A percentile compares a stretch with the other conserved stretches of the same genome.
These are phyloP conservation scores for Colletotrichum sp. DNA, from an alignment of 2,329 filamentous ascomycete genomes.

Conservation along the genomic window DNA sequence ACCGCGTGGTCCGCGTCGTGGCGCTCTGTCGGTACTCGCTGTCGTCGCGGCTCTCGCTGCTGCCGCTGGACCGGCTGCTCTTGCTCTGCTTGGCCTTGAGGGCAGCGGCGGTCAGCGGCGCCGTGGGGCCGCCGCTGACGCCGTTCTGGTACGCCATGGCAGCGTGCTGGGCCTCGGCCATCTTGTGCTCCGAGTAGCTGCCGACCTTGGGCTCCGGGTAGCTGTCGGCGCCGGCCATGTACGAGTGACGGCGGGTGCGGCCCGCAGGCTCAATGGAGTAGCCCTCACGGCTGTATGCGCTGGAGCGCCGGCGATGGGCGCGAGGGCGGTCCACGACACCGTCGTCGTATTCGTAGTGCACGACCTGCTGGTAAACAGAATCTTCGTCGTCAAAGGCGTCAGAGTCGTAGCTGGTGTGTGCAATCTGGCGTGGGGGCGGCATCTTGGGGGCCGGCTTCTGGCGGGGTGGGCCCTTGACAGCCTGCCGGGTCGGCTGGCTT, in stretches of 20 bases:
- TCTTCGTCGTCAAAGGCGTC: slow-evolving; percentile 40
- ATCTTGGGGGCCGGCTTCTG: neutral
- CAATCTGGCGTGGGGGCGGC: slow-evolving; percentile 30
- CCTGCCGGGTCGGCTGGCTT: slow-evolving; percentile 27
- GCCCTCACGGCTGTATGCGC: slow-evolving; percentile 42
- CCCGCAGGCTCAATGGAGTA: slow-evolving; percentile 45
- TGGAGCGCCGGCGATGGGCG: slow-evolving; percentile 31
- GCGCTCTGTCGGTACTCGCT: slow-evolving; percentile 68
- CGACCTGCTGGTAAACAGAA: slow-evolving; percentile 43
- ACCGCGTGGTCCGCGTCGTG: slow-evolving; percentile 65
- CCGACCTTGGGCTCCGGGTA: slow-evolving; percentile 42
- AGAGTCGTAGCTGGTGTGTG: slow-evolving; percentile 37
- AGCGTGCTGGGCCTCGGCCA: slow-evolving; percentile 48
- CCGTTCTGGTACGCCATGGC: slow-evolving; percentile 60
- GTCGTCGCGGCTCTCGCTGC: slow-evolving; percentile 66
- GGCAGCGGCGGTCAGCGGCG: slow-evolving; percentile 61
- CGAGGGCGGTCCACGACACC: slow-evolving; percentile 37
- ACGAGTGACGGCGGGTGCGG: slow-evolving; percentile 43
- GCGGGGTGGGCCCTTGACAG: slow-evolving; percentile 29
- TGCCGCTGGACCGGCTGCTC: slow-evolving; percentile 63
- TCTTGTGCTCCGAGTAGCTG: slow-evolving; percentile 41
- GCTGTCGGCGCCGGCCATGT: slow-evolving; percentile 42
- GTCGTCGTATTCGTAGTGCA: slow-evolving; percentile 38
- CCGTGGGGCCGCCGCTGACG: slow-evolving; percentile 46
- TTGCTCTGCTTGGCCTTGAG: slow-evolving; percentile 54